Evolutionary conservation across 352 stramenopile species (phyloP).

Genomic region (Phytophthora fragariae): DNA sequence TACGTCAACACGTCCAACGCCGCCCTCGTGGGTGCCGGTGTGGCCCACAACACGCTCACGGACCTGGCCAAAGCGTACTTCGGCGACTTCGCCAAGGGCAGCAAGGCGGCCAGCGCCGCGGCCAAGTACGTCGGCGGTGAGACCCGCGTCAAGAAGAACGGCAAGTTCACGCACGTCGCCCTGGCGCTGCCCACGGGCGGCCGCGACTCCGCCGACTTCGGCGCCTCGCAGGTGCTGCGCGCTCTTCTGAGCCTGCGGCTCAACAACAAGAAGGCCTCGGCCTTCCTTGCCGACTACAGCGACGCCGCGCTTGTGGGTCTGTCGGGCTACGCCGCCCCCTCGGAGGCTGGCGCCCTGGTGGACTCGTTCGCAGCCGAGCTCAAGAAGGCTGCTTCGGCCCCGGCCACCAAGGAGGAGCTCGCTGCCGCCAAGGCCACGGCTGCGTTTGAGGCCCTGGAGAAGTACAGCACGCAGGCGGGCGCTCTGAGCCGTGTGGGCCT

Average conservation of each 20-base stretch:
- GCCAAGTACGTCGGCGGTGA: conserved; percentile 85
- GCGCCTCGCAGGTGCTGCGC: conserved; percentile 72
- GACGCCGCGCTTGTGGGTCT: conserved; percentile 74
- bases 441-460: conserved; percentile 51
- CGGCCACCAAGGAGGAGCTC: conserved; percentile 76
- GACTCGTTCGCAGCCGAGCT: conserved; percentile 77
- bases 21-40: conserved; percentile 67
- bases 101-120: conserved; percentile 29
- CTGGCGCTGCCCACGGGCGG: conserved; percentile 72
- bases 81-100: conserved; percentile 42
- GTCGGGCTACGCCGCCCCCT: conserved; percentile 58
- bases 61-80: conserved; percentile 79
- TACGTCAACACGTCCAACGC: conserved; percentile 74
- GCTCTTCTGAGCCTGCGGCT: conserved; percentile 67
- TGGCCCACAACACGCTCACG: conserved; percentile 68
- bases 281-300: conserved; percentile 71
- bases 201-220: conserved; percentile 50
- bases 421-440: conserved; percentile 75
- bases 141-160: conserved; percentile 71
- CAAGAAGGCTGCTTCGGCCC: conserved; percentile 71
- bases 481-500: conserved; percentile 53
- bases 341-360: conserved; percentile 67
- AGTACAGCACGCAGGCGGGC: conserved; percentile 52
- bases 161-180: conserved; percentile 77
- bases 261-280: conserved; percentile 66